A percentile compares a stretch with the other conserved stretches of the same genome.
Conservation (phyloP, 257 asterid species). For the Petrea volubilis region DNA sequence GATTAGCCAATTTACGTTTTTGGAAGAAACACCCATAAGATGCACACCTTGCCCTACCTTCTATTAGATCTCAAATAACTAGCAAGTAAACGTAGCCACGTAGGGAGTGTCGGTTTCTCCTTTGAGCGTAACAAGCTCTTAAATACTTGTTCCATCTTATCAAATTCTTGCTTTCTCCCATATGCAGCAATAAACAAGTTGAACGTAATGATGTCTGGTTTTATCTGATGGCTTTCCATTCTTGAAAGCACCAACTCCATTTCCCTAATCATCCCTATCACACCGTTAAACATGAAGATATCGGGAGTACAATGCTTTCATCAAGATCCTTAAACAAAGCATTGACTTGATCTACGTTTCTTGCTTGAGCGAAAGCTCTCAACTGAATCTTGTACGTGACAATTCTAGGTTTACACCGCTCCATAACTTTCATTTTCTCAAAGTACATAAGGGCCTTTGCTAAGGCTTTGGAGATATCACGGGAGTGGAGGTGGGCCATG, state of each 20-base stretch:
- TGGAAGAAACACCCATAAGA: no score
- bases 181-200: slow-evolving; percentile 85
- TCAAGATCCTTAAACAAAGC: slow-evolving; percentile 74
- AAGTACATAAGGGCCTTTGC: slow-evolving; percentile 76
- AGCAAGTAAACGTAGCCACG: no score
- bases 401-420: slow-evolving; percentile 72
- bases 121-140: slow-evolving; percentile 75
- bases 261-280: slow-evolving; percentile 81
- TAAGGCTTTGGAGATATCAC: slow-evolving; percentile 82
- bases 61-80: no score
- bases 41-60: no score
- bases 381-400: slow-evolving; percentile 91
- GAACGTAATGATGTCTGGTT: slow-evolving; percentile 81
- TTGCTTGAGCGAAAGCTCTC: slow-evolving; percentile 87
- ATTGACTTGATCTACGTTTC: slow-evolving; percentile 65
- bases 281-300: slow-evolving; percentile 83
- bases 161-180: slow-evolving; percentile 89
- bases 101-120: slow-evolving; percentile 81
- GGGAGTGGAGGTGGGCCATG: slow-evolving; percentile 88
- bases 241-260: slow-evolving; percentile 77
- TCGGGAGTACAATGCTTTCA: slow-evolving; percentile 71
- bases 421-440: slow-evolving; percentile 88
- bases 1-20: no score
- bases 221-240: slow-evolving; percentile 77
- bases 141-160: slow-evolving; percentile 94